These are phyloP conservation scores for Blastomyces silverae DNA, from an alignment of 2,329 filamentous ascomycete genomes.

Conservation along the genomic window DNA sequence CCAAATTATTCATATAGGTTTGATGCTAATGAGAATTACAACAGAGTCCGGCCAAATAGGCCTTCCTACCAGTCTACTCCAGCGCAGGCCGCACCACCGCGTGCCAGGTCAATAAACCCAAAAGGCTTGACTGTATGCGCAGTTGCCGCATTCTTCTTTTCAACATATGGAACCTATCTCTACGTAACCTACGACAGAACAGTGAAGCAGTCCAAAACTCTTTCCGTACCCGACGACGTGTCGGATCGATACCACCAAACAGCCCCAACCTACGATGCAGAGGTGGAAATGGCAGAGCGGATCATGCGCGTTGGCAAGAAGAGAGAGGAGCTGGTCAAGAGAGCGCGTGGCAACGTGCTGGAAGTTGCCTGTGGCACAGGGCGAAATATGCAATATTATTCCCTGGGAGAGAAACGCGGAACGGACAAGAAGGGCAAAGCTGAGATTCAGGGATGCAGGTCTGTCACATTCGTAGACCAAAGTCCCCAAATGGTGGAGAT, in stretches of 20 bases:
- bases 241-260: slow-evolving; percentile 44
- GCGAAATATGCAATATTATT: slow-evolving; percentile 44
- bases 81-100: slow-evolving; percentile 21
- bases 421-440: slow-evolving; percentile 30
- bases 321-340: slow-evolving; percentile 38
- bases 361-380: slow-evolving; percentile 49
- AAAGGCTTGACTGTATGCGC: slow-evolving; percentile 34
- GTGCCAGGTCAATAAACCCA: slow-evolving; percentile 15
- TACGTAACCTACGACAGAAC: slow-evolving; percentile 40
- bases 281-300: slow-evolving; percentile 42
- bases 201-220: slow-evolving; percentile 28
- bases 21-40: slow-evolving; percentile 4
- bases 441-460: slow-evolving; percentile 33
- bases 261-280: slow-evolving; percentile 40
- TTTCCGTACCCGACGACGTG: slow-evolving; percentile 38
- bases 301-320: slow-evolving; percentile 38
- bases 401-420: slow-evolving; percentile 34
- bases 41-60: slow-evolving; percentile 20
- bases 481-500: slow-evolving; percentile 45
- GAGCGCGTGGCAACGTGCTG: slow-evolving; percentile 43
- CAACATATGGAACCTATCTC: slow-evolving; percentile 40
- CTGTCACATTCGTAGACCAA: slow-evolving; percentile 44
- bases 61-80: slow-evolving; percentile 17
- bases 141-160: slow-evolving; percentile 36
- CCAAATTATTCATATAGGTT: neutral